Conservation (phyloP, 257 asterid genomes). For the Solanum etuberosum region DNA sequence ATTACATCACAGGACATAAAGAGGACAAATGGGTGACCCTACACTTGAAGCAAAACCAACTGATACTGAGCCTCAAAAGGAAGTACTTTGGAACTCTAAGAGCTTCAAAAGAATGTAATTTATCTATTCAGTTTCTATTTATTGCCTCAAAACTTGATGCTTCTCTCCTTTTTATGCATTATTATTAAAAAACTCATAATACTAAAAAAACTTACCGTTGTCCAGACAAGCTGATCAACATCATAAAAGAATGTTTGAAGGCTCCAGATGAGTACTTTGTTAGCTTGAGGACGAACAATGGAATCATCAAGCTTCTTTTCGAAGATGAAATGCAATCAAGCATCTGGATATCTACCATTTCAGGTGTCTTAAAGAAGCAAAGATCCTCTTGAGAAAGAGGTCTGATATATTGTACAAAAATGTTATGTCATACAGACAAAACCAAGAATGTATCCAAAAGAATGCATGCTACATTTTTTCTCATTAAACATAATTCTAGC, state of each 20-base stretch:
- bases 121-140: background rate
- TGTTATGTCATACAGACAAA: background rate
- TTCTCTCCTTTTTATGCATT: background rate
- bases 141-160: background rate
- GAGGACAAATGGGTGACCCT: conserved; percentile 33
- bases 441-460: background rate
- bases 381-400: conserved; percentile 11
- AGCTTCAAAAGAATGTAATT: conserved; percentile 43
- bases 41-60: conserved; percentile 27
- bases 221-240: conserved; percentile 46
- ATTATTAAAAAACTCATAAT: background rate
- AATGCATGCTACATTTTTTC: background rate
- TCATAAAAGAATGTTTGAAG: conserved; percentile 23
- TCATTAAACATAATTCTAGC: background rate
- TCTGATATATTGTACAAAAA: background rate
- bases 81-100: conserved; percentile 40
- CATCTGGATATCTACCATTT: conserved; percentile 43
- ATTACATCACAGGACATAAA: conserved; percentile 27
- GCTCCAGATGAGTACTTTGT: conserved; percentile 23
- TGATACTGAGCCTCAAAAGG: conserved; percentile 34
- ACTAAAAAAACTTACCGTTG: background rate
- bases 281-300: conserved; percentile 36
- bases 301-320: conserved; percentile 38
- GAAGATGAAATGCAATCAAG: conserved; percentile 41
- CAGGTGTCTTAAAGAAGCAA: conserved; percentile 31